A percentile compares a stretch with the other conserved stretches of the same genome.
These are phyloP conservation scores for Salvia rosmarinus DNA, from an alignment of 257 asterid genomes.

Conservation along the genomic window DNA sequence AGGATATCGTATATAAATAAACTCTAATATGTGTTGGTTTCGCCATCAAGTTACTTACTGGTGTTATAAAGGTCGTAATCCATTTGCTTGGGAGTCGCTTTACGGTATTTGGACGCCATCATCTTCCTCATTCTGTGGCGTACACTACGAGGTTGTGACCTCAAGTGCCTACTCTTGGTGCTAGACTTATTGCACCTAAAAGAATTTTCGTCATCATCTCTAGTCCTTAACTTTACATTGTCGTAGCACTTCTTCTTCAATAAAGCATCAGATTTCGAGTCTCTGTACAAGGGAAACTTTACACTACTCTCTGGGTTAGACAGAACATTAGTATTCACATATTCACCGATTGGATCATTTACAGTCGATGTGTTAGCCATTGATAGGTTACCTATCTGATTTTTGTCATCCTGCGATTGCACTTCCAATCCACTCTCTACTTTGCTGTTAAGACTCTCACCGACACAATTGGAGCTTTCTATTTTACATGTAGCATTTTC, in stretches of 20 bases:
- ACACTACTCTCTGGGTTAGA: constrained; percentile 81
- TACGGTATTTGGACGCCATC: constrained; percentile 74
- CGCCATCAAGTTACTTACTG: constrained; percentile 50
- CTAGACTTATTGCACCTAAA: constrained; percentile 65
- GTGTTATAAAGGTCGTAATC: constrained; percentile 55
- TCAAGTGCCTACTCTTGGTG: constrained; percentile 68
- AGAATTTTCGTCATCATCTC: constrained; percentile 95
- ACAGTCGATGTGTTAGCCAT: constrained; percentile 55
- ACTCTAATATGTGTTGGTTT: background rate
- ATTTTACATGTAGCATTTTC: constrained; percentile 37
- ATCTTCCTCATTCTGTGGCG: constrained; percentile 76
- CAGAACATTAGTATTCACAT: constrained; percentile 56
- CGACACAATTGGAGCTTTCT: constrained; percentile 35
- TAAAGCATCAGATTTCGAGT: constrained; percentile 59
- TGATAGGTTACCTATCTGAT: constrained; percentile 46
- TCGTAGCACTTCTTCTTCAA: constrained; percentile 71
- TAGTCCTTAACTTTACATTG: constrained; percentile 83
- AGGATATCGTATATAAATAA: background rate
- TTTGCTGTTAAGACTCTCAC: constrained; percentile 39
- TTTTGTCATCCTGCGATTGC: constrained; percentile 42
- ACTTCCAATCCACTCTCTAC: constrained; percentile 42
- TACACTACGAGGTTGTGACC: constrained; percentile 58
- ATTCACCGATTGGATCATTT: constrained; percentile 58
- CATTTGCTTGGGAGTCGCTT: constrained; percentile 67
- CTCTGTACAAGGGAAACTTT: constrained; percentile 79